phyloP scores from a whole-genome alignment of 495 filamentous ascomycete species.

The Penicillium bialowiezense region DNA sequence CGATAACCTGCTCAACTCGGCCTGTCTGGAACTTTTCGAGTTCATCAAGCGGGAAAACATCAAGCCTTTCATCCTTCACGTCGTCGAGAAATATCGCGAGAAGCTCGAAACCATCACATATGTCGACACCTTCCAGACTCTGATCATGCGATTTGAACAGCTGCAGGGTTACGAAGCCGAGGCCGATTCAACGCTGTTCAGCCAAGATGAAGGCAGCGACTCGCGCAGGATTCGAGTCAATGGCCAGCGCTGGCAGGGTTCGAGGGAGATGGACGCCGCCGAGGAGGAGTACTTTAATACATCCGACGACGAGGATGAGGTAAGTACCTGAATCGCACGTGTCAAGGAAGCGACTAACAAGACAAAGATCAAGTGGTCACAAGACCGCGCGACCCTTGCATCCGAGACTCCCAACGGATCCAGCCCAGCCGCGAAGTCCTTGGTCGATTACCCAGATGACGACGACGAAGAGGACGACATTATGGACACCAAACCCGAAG shows the following conservation, averaged over 20 bases:
- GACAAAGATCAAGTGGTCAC: constrained; percentile 32
- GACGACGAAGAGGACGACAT: constrained; percentile 64
- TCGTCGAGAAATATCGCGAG: constrained; percentile 87
- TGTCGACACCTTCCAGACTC: constrained; percentile 76
- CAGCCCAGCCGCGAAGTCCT: constrained; percentile 59
- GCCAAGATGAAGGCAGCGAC: constrained; percentile 47
- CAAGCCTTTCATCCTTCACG: constrained; percentile 75
- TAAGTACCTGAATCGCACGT: constrained; percentile 22
- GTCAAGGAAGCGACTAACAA: background rate
- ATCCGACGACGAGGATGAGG: constrained; percentile 84
- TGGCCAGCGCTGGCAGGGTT: constrained; percentile 69
- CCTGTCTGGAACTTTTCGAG: constrained; percentile 94
- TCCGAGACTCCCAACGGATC: constrained; percentile 34
- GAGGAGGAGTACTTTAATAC: constrained; percentile 96
- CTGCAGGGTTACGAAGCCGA: constrained; percentile 63
- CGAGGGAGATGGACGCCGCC: constrained; percentile 79
- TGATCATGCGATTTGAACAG: constrained; percentile 80
- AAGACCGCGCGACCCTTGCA: constrained; percentile 26
- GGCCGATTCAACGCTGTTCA: constrained; percentile 52
- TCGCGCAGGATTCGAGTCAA: constrained; percentile 56
- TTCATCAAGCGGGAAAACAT: constrained; percentile 83
- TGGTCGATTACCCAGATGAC: constrained; percentile 91
- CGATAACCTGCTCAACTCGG: constrained; percentile 94
- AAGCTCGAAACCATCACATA: constrained; percentile 76
- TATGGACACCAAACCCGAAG: constrained; percentile 47